Conservation (phyloP, 768 basidiomycete species). For the Tulasnella sp. region DNA sequence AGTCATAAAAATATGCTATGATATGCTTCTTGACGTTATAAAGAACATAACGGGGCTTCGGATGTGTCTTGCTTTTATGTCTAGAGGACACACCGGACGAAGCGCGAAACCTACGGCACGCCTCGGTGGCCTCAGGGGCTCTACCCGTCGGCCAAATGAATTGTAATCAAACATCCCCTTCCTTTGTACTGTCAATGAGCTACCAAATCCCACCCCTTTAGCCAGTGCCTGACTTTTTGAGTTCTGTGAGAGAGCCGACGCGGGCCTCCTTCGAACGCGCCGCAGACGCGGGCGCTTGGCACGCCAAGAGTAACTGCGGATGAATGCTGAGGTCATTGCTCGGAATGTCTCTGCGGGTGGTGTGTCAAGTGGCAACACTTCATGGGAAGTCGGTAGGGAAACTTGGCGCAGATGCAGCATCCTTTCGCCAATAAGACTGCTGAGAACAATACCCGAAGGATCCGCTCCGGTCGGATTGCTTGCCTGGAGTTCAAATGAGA, state of each 20-base stretch:
- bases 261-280: not conserved
- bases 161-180: not conserved
- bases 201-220: not conserved
- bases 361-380: not conserved
- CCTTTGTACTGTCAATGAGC: not conserved
- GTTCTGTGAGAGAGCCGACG: not conserved
- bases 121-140: no score
- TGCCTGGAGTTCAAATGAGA: not conserved
- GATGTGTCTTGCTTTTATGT: no score
- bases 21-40: not conserved
- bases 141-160: not conserved
- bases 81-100: no score
- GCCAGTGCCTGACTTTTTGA: not conserved
- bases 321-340: not conserved
- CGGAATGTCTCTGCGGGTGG: not conserved
- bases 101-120: no score
- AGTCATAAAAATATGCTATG: no score
- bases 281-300: not conserved
- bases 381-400: not conserved
- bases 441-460: not conserved
- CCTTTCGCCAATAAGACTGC: not conserved
- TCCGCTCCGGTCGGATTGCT: not conserved
- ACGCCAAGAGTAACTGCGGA: not conserved
- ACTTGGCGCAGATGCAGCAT: not conserved
- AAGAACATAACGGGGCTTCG: not conserved